Base-by-base conservation (phyloP, 768 basidiomycete species). In the Leucocoprinus sp. region DNA sequence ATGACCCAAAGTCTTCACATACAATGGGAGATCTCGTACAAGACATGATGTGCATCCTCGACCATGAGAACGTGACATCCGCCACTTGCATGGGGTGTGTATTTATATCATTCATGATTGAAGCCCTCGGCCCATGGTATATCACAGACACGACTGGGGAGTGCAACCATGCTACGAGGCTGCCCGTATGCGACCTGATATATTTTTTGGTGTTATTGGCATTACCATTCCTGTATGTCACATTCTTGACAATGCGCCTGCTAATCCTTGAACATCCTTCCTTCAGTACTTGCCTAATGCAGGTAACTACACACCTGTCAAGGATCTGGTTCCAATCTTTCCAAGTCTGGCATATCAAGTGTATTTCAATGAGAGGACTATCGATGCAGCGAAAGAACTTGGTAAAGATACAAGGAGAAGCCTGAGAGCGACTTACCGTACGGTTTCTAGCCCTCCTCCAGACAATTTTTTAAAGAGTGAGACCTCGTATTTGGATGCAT, bases 111-210 rank as follows among this genome's bases (percentile, higher is more conserved):
- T 42, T 22, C 21, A 23, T 22, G 7, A 3, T 39, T 22, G 36
- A 26, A 33, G 22, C 41, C 42, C 41, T 15, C 50, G 22, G 21
- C 14, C 7, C 19, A 28, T 2, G n/a, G n/a, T n/a, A n/a, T n/a
- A n/a, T n/a, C n/a, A n/a, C 37, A 12, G 83, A 9, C 85, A 88
- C 54, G 85, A 88, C 50, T 88, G 85, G 85, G 85, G 85, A 29
- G 65, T 81, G 1, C 68, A 73, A 42, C 48, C 76, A 2, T 85
- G 84, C 50, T 82, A 78, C 53, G 81, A 86, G 57, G 76, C 80
- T 8, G 82, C 78, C 1, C 72, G 84, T 12, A 68, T 72, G 63
- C 66, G 82, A 14, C 85, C 84, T 0, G 84, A 86, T 52, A 57
- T 79, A 2, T 75, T 85, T 55, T 62, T 59, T 0, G 81, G 65